phyloP scores from a whole-genome alignment of 768 basidiomycete genomes.

The Trametes cubensis region DNA sequence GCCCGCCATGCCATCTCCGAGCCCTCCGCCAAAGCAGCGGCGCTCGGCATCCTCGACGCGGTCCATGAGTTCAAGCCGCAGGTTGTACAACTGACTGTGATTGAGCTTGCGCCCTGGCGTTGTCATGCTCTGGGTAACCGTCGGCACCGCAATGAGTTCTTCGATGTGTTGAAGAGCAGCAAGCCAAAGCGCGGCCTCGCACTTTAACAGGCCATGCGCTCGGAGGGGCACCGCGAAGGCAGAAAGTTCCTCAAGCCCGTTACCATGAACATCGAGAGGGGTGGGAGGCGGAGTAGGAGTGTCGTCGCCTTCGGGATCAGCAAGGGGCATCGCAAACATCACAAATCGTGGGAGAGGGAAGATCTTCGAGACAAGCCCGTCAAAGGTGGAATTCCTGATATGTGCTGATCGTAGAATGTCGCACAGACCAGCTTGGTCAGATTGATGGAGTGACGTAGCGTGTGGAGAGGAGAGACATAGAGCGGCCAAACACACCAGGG shows the following conservation, averaged over 20 bases:
- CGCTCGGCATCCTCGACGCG: slow-evolving; percentile 55
- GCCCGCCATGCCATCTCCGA: background rate
- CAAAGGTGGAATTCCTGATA: slow-evolving; percentile 19
- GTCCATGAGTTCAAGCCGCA: slow-evolving; percentile 47
- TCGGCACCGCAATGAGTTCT: slow-evolving; percentile 28
- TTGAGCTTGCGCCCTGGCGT: slow-evolving; percentile 26
- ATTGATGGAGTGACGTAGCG: background rate
- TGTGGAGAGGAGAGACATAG: slow-evolving; percentile 19
- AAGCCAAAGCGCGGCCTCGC: slow-evolving; percentile 57
- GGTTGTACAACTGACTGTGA: slow-evolving; percentile 33
- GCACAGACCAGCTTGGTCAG: slow-evolving; percentile 5
- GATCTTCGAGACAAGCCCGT: slow-evolving; percentile 20
- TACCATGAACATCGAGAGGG: background rate
- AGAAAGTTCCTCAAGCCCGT: slow-evolving; percentile 30
- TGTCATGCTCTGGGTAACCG: slow-evolving; percentile 16
- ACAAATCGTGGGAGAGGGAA: slow-evolving; percentile 15
- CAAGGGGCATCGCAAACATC: slow-evolving; percentile 15
- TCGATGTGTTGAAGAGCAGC: slow-evolving; percentile 54
- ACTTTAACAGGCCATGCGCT: slow-evolving; percentile 38
- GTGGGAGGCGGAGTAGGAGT: slow-evolving; percentile 18
- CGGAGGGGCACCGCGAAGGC: slow-evolving; percentile 37
- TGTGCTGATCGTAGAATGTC: slow-evolving; percentile 8
- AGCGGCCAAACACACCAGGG: slow-evolving; percentile 20
- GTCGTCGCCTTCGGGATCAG: slow-evolving; percentile 3
- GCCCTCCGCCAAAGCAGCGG: slow-evolving; percentile 42